Percentiles rank a stretch among this genome's conserved stretches.
Evolutionary conservation across 2,329 filamentous ascomycete genomes (phyloP).

Genomic region (Thelonectria discophora): DNA sequence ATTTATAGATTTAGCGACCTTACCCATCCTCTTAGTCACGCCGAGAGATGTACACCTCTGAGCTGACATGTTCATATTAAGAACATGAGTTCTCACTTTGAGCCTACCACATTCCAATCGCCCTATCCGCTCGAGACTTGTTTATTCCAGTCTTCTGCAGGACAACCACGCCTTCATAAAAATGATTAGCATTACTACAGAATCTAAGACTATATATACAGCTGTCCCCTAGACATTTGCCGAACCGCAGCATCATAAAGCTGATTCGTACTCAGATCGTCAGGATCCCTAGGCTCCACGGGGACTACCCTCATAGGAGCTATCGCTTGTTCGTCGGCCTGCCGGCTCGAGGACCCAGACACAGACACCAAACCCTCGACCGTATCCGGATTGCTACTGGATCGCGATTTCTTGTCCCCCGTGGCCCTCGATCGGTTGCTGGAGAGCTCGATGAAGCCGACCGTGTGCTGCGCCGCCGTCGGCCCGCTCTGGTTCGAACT

Average conservation of each 20-base stretch:
- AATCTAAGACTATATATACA: not conserved
- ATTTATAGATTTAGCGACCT: too few relatives aligned
- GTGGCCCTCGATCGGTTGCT: not conserved
- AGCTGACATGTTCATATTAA: too few relatives aligned
- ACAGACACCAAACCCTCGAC: not conserved
- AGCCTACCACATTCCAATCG: too few relatives aligned
- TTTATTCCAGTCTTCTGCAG: too few relatives aligned
- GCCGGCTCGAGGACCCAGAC: not conserved
- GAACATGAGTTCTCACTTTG: too few relatives aligned
- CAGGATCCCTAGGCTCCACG: not conserved
- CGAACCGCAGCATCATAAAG: not conserved
- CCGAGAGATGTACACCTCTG: too few relatives aligned
- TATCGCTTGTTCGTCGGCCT: not conserved
- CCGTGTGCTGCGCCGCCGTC: not conserved
- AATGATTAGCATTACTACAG: too few relatives aligned
- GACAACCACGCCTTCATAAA: too few relatives aligned
- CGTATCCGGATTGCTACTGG: not conserved
- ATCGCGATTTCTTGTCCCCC: not conserved
- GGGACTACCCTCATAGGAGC: not conserved
- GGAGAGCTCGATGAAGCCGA: slow-evolving; percentile 20
- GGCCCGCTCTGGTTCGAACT: not conserved
- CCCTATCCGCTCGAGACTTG: too few relatives aligned
- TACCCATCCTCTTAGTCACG: too few relatives aligned
- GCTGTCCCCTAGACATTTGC: not conserved
- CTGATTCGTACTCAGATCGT: not conserved